Evolutionary conservation across 306 rosid genomes (phyloP).

Genomic region (Cucumis melo): DNA sequence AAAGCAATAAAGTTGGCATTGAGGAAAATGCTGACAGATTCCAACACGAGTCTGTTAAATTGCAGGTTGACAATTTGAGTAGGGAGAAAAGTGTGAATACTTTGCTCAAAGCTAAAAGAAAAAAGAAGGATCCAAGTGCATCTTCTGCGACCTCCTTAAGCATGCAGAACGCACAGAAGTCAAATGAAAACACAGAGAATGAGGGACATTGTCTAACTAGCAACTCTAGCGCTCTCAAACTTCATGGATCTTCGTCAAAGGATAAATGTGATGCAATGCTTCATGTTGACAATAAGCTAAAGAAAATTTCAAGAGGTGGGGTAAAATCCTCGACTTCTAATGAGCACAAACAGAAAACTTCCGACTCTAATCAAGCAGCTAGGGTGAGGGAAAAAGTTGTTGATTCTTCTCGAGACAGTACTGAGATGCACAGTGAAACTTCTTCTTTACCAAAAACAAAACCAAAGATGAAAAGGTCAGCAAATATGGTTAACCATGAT

Average conservation of each 20-base stretch:
- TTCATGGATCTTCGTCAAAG: neutral
- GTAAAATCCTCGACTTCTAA: conserved; percentile 18
- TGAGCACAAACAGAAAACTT: conserved; percentile 22
- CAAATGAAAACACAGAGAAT: neutral
- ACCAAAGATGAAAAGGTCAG: conserved; percentile 19
- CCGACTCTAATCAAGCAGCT: conserved; percentile 19
- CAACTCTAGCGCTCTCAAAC: neutral
- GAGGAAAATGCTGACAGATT: neutral
- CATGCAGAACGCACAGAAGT: conserved; percentile 8
- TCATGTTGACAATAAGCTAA: conserved; percentile 22
- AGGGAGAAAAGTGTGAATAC: neutral
- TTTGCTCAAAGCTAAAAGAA: conserved; percentile 9
- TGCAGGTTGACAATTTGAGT: conserved; percentile 10
- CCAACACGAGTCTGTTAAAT: conserved; percentile 16
- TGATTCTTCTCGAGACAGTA: conserved; percentile 20
- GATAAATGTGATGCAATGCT: conserved; percentile 10
- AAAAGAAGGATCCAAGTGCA: neutral
- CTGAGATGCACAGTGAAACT: conserved; percentile 16
- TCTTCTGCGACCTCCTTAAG: neutral
- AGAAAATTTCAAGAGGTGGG: conserved; percentile 17
- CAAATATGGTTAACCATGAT: conserved; percentile 13
- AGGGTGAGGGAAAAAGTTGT: conserved; percentile 13
- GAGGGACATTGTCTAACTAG: conserved; percentile 1
- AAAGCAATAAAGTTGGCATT: neutral
- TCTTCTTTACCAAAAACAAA: conserved; percentile 2